Evolutionary conservation across 2,329 filamentous ascomycete genomes (phyloP), one percentile per base, ranked within the genome.

Genomic region (Neofusicoccum cordaticola): DNA sequence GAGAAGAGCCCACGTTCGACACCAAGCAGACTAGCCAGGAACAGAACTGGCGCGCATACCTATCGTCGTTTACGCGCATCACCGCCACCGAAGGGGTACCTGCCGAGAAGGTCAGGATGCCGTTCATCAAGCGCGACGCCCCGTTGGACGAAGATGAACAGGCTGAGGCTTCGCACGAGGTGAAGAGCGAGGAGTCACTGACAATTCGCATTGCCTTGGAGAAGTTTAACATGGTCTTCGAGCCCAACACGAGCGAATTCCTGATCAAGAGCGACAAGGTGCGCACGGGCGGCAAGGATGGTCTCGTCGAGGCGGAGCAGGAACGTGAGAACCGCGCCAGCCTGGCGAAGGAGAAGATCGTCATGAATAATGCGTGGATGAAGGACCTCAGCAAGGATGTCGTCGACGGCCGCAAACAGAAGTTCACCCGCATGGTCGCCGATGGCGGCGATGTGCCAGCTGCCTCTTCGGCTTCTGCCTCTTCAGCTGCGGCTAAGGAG

Each of bases 1-100:
- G 90, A 72, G 92, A 96, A 69, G 92, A 97, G 69, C 89, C 83
- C 1, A 88, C 86, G 0, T 83, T 97, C 82, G 90, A 95, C 73
- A 86, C 88, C 58, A 89, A 89, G 64, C 88, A 92, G 67, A 85
- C 88, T 27, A 84, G 82, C 61, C 78, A 81, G 3, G 84, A 87
- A 68, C 83, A 84, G 67, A 81, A 88, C 44, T 99, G 95, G 95
- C 91, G 94, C 71, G 96, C 96, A 80, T 99, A 99, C 75, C 92
- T 97, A 65, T 93, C 94, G 17, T 93, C 93, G 0, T 98, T 91
- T 77, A 91, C 92, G 69, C 91, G 92, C 68, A 86, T 93, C 27
- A 92, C 97, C 72, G 91, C 92, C 1, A 99, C 95, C 0, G 83
- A 80, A 62, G 77, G 78, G 48, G 73, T 83, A 9, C 71, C 73